Evolutionary conservation across 129 eudicot genomes (phyloP).

Genomic region (Gnaphalium uliginosum): DNA sequence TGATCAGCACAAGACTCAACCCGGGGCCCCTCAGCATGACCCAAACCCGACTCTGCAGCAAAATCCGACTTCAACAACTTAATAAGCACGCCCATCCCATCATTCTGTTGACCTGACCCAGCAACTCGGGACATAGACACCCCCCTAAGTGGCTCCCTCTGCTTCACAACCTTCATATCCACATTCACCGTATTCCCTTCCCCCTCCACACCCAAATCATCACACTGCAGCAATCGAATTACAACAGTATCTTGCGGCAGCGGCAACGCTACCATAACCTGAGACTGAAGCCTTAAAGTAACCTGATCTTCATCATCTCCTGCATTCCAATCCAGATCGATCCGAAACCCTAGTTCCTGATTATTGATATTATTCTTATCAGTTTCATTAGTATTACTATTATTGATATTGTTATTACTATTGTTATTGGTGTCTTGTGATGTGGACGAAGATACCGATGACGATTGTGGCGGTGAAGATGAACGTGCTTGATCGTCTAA

Average conservation of each 20-base stretch:
- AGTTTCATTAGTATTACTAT: not conserved
- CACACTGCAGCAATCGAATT: slow-evolving; percentile 43
- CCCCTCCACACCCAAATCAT: slow-evolving; percentile 21
- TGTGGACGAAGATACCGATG: slow-evolving; percentile 38
- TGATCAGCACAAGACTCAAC: slow-evolving; percentile 53
- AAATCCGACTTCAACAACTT: slow-evolving; percentile 75
- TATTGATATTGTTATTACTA: not conserved
- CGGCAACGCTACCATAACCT: slow-evolving; percentile 92
- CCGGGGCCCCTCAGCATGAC: slow-evolving; percentile 34
- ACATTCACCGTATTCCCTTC: slow-evolving; percentile 48
- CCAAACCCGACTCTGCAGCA: slow-evolving; percentile 30
- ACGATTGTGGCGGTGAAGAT: slow-evolving; percentile 53
- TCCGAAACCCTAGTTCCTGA: slow-evolving; percentile 61
- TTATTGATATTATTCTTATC: not conserved
- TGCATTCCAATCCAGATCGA: slow-evolving; percentile 87
- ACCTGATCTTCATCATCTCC: slow-evolving; percentile 99
- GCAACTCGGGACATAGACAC: slow-evolving; percentile 64
- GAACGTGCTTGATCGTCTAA: slow-evolving; percentile 48
- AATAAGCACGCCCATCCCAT: slow-evolving; percentile 83
- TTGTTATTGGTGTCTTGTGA: slow-evolving; percentile 16
- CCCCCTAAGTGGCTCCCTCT: slow-evolving; percentile 79
- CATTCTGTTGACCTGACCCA: slow-evolving; percentile 77
- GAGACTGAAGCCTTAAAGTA: slow-evolving; percentile 84
- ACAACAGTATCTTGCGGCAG: slow-evolving; percentile 79
- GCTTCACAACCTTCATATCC: slow-evolving; percentile 83